Evolutionary conservation across 768 basidiomycete genomes (phyloP).

Genomic region (Pleurotus cornucopiae): DNA sequence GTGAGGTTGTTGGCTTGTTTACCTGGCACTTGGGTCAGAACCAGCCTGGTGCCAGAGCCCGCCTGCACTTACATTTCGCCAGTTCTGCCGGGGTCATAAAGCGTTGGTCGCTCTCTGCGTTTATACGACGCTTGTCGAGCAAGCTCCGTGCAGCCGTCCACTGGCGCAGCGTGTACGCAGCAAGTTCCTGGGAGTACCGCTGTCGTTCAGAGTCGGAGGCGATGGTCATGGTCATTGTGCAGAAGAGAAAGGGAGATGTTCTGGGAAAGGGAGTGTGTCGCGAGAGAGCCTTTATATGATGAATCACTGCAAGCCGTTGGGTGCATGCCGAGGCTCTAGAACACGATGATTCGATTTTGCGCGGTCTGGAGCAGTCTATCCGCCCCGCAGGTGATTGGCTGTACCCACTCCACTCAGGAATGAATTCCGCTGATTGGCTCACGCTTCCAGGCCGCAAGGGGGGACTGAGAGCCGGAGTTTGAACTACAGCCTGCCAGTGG

Average conservation of each 20-base stretch:
- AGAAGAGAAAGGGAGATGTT: neutral
- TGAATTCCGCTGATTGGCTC: neutral
- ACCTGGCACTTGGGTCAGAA: neutral
- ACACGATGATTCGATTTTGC: neutral
- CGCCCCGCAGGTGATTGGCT: neutral
- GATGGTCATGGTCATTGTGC: constrained; percentile 17
- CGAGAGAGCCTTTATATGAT: constrained; percentile 3
- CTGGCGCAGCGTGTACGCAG: constrained; percentile 44
- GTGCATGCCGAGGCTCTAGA: constrained; percentile 8
- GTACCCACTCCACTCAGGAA: constrained; percentile 5
- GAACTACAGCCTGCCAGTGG: neutral
- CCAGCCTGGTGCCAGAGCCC: no score
- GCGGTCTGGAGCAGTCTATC: neutral
- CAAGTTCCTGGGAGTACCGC: constrained; percentile 43
- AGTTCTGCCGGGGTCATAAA: constrained; percentile 8
- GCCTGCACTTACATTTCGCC: neutral
- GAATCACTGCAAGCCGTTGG: neutral
- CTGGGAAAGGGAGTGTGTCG: neutral
- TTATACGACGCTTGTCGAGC: constrained; percentile 12
- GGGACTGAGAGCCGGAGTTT: neutral
- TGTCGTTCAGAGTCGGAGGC: constrained; percentile 24
- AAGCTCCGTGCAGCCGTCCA: constrained; percentile 30
- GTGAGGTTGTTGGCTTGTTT: neutral
- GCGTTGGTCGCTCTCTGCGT: constrained; percentile 2
- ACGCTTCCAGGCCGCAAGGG: neutral